phyloP scores from a whole-genome alignment of 768 basidiomycete genomes.

The Lyophyllum semitale region DNA sequence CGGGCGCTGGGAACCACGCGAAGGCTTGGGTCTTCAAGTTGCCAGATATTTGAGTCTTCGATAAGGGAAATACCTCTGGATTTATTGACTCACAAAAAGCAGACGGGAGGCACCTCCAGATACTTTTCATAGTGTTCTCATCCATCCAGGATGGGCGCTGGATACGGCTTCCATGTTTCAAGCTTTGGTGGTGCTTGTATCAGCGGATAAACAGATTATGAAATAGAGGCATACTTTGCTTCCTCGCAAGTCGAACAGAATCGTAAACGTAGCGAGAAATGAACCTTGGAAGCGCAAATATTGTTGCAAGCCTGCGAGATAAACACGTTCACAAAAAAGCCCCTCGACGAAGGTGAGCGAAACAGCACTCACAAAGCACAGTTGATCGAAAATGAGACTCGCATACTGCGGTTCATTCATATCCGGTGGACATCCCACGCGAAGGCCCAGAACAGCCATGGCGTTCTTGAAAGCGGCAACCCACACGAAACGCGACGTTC shows the following conservation, averaged over 20 bases:
- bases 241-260: slow-evolving; percentile 1
- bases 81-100: background rate
- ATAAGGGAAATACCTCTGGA: background rate
- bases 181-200: background rate
- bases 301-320: slow-evolving; percentile 1
- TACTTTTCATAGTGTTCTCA: background rate
- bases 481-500: slow-evolving; percentile 6
- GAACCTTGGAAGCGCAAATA: slow-evolving; percentile 1
- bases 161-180: background rate
- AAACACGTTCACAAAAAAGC: background rate
- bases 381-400: slow-evolving; percentile 3
- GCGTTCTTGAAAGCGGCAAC: background rate
- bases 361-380: background rate
- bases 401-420: slow-evolving; percentile 8
- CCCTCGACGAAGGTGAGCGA: background rate
- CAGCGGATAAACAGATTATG: background rate
- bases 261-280: slow-evolving; percentile 1
- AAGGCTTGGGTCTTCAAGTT: background rate
- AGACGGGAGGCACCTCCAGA: background rate
- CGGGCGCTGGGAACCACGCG: background rate
- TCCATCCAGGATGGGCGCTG: background rate
- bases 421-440: background rate
- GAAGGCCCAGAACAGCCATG: background rate
- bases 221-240: background rate
- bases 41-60: background rate